phyloP scores from a whole-genome alignment of 108 stramenopile species.

The Fistulifera pelliculosa region DNA sequence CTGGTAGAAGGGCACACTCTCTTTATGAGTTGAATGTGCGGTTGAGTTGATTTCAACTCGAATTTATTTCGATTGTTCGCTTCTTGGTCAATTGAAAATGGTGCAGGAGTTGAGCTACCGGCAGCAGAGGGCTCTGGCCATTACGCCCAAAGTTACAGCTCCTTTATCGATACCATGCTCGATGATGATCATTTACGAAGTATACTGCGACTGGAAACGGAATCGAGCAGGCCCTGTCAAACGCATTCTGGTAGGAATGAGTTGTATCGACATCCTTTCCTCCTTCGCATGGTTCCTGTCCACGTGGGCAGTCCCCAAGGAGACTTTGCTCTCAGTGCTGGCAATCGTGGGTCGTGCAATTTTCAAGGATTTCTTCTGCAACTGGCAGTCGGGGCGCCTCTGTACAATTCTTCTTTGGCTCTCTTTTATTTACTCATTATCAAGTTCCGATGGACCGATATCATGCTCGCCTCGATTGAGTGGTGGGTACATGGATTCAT shows the following conservation, averaged over 20 bases:
- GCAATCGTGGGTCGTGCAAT: constrained; percentile 29
- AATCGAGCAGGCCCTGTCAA: constrained; percentile 9
- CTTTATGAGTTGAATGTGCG: too few relatives aligned
- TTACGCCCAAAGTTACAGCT: not conserved
- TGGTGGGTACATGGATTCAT: constrained; percentile 14
- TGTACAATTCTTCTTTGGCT: constrained; percentile 29
- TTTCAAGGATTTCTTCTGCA: constrained; percentile 48
- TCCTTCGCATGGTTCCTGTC: constrained; percentile 23
- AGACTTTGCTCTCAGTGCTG: constrained; percentile 6
- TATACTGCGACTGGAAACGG: constrained; percentile 1
- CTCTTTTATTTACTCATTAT: constrained; percentile 37
- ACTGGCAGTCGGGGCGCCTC: constrained; percentile 26
- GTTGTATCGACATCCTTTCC: constrained; percentile 15
- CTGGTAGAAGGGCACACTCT: too few relatives aligned
- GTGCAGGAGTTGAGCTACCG: not conserved
- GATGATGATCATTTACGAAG: not conserved
- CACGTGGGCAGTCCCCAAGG: constrained; percentile 21
- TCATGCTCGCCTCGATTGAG: constrained; percentile 12
- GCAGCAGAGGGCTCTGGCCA: not conserved
- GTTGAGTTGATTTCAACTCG: too few relatives aligned
- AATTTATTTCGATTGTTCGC: too few relatives aligned
- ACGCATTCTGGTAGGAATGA: constrained; percentile 22
- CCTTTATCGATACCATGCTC: constrained; percentile 1
- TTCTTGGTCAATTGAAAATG: not conserved
- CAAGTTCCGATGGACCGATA: constrained; percentile 26